phyloP scores from a whole-genome alignment of 495 filamentous ascomycete genomes.

The Hypoxylon trugodes region DNA sequence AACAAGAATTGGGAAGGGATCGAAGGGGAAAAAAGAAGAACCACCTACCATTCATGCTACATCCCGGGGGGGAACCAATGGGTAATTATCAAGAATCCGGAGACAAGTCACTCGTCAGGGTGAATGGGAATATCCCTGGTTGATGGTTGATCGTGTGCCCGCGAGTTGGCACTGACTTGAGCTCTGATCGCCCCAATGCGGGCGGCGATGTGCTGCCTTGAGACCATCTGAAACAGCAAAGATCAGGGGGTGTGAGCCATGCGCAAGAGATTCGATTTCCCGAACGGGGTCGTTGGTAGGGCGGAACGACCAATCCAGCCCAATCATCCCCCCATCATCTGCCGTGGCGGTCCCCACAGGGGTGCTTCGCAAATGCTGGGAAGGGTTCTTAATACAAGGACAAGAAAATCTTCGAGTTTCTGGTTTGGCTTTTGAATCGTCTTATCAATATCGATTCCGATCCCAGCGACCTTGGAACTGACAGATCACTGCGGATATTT shows the following conservation, averaged over 20 bases:
- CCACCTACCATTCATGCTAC: conserved; percentile 31
- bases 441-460: no score
- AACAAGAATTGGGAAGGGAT: conserved; percentile 30
- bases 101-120: conserved; percentile 31
- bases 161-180: conserved; percentile 1
- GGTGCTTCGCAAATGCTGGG: conserved; percentile 11
- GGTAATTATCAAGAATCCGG: conserved; percentile 31
- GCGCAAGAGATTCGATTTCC: conserved; percentile 12
- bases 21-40: conserved; percentile 31
- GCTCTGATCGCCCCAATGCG: conserved; percentile 33
- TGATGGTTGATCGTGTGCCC: conserved; percentile 20
- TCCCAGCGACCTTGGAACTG: no score
- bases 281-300: neutral
- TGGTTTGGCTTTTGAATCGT: conserved; percentile 1
- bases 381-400: conserved; percentile 9
- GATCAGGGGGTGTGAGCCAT: conserved; percentile 28
- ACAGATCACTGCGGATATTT: no score
- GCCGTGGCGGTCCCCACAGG: conserved; percentile 24
- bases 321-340: conserved; percentile 25
- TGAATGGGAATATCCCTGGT: conserved; percentile 15
- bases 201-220: conserved; percentile 31
- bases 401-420: conserved; percentile 23
- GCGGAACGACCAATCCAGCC: conserved; percentile 19
- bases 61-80: conserved; percentile 18
- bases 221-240: conserved; percentile 42